Conservation (phyloP, 495 filamentous ascomycete genomes). For the Lasiosphaeriaceae sp. region DNA sequence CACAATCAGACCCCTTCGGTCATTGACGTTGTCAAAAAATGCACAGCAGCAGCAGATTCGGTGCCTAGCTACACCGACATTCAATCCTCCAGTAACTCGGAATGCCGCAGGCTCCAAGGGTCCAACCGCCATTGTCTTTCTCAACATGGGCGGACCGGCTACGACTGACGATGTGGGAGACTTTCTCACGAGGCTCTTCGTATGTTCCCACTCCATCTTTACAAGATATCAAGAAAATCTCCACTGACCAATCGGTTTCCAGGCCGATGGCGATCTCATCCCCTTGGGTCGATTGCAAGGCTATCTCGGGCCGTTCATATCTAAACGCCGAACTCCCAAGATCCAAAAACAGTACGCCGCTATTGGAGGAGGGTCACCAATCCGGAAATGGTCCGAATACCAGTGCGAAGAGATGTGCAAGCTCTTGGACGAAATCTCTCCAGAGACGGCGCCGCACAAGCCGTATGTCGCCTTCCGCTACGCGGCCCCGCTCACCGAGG, state of each 20-base stretch:
- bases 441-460: slow-evolving; percentile 92
- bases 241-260: neutral
- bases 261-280: slow-evolving; percentile 93
- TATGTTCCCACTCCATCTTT: slow-evolving; percentile 36
- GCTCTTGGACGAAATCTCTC: slow-evolving; percentile 81
- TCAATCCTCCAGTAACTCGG: slow-evolving; percentile 66
- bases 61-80: slow-evolving; percentile 59
- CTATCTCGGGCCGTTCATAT: slow-evolving; percentile 86
- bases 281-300: slow-evolving; percentile 90
- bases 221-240: neutral
- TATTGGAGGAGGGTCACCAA: slow-evolving; percentile 95
- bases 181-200: slow-evolving; percentile 93
- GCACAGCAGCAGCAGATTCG: slow-evolving; percentile 34
- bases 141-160: slow-evolving; percentile 98
- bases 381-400: slow-evolving; percentile 95
- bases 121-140: slow-evolving; percentile 93
- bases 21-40: slow-evolving; percentile 19
- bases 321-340: slow-evolving; percentile 83
- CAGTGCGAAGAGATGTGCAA: slow-evolving; percentile 95
- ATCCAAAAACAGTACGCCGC: slow-evolving; percentile 92
- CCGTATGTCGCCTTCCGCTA: slow-evolving; percentile 99
- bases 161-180: slow-evolving; percentile 81
- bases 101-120: slow-evolving; percentile 47
- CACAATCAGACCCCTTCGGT: slow-evolving; percentile 18
- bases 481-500: slow-evolving; percentile 87